Conservation (phyloP, 257 asterid species). For the Marsdenia floribunda region DNA sequence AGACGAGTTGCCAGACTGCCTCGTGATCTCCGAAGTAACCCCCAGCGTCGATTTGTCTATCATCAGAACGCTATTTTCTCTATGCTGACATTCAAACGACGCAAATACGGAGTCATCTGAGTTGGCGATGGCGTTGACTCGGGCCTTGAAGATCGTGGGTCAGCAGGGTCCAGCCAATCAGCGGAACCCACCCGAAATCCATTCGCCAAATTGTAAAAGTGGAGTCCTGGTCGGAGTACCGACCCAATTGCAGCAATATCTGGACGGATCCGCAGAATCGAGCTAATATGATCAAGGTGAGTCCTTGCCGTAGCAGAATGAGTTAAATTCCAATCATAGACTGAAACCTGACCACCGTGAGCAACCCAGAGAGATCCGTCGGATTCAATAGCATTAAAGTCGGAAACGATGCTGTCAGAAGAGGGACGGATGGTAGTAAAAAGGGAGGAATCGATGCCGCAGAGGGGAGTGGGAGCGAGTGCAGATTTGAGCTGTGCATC, state of each 20-base stretch:
- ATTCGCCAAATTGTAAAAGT: conserved; percentile 60
- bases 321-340: conserved; percentile 81
- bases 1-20: conserved; percentile 71
- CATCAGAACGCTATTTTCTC: conserved; percentile 69
- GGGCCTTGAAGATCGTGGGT: conserved; percentile 83
- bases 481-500: conserved; percentile 71
- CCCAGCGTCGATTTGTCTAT: conserved; percentile 61
- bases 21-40: conserved; percentile 52
- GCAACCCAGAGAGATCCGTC: conserved; percentile 85
- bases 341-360: conserved; percentile 85
- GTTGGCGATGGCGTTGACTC: conserved; percentile 64
- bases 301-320: conserved; percentile 67
- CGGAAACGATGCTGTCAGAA: conserved; percentile 66
- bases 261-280: conserved; percentile 37
- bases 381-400: conserved; percentile 61
- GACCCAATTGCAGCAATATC: conserved; percentile 74
- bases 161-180: conserved; percentile 83
- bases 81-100: conserved; percentile 66
- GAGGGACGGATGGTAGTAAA: conserved; percentile 52
- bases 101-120: conserved; percentile 57
- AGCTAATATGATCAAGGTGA: conserved; percentile 59
- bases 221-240: conserved; percentile 51
- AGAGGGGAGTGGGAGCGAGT: conserved; percentile 58
- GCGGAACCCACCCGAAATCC: conserved; percentile 60
- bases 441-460: conserved; percentile 60